Evolutionary conservation across 495 filamentous ascomycete genomes (phyloP), one percentile per base, ranked within the genome.

Genomic region (Penicillium bovifimosum): DNA sequence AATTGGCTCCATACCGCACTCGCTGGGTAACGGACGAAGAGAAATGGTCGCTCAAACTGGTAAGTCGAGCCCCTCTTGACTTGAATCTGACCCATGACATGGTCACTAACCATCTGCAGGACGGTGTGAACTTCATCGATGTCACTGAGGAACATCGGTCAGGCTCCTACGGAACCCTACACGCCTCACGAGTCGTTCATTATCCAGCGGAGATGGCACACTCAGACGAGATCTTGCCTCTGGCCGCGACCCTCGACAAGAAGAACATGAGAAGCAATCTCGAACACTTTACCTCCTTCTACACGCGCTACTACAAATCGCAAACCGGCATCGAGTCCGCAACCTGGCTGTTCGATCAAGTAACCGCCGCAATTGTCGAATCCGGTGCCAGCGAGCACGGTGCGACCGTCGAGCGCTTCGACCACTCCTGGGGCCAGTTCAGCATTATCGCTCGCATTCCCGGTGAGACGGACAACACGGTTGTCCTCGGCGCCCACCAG

Each of bases 401-500:
- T 17, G 89, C 87, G 16, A 75, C 72, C 33, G 88, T 90, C 1
- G 71, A 83, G 55, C 76, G 79, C 41, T 97, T 99, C 68, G 59
- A 70, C 41, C 93, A 99, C 71, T 61, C 83, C 0, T 99, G 92
- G 91, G 86, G 84, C 42, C 93, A 99, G 66, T 86, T 84, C 69
- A 90, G 84, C 58, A 81, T 97, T 61, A 96, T 99, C 65, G 92
- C 91, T 11, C 91, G 86, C 9, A 88, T 99, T 52, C 93, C 93
- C 0, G 95, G 95, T 41, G 79, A 86, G 71, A 85, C 79, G 27
- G 84, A 95, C 52, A 86, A 86, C 64, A 97, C 93, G 5, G 77
- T 97, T 46, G 81, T 89, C 7, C 76, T 89, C 48, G 84, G 86
- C 38, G 81, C 86, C 1, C 86, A 90, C 57, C 86, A 88, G 64